Conservation (phyloP, 1,284 basidiomycete genomes). For the Sphagnurus paluster region DNA sequence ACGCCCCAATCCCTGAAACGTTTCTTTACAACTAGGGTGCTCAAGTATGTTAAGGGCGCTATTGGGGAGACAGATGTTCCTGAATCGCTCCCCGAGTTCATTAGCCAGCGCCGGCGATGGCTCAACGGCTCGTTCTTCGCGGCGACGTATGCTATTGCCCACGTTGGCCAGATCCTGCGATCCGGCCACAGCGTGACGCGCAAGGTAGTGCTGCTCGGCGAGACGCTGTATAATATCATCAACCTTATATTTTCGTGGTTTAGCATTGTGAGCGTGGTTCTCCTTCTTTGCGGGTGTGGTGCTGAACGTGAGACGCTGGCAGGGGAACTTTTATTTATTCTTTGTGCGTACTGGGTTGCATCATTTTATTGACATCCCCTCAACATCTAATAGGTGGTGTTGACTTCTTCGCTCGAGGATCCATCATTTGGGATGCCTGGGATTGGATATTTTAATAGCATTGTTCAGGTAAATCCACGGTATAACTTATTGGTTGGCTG, state of each 20-base stretch:
- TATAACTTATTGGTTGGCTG: too few species aligned
- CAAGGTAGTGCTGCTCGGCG: conserved; percentile 75
- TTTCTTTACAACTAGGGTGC: conserved; percentile 57
- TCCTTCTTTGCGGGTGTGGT: background rate
- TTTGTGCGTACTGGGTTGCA: conserved; percentile 63
- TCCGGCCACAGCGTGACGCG: conserved; percentile 84
- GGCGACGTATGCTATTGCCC: conserved; percentile 81
- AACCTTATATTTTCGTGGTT: conserved; percentile 95
- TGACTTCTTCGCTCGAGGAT: conserved; percentile 88
- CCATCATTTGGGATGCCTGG: conserved; percentile 66
- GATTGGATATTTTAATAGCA: conserved; percentile 78
- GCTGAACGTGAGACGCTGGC: background rate
- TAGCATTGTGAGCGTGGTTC: conserved; percentile 61
- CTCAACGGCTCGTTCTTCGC: conserved; percentile 96
- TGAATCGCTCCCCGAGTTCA: conserved; percentile 92
- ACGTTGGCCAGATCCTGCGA: conserved; percentile 81
- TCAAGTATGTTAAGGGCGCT: conserved; percentile 95
- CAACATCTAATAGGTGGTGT: conserved; percentile 58
- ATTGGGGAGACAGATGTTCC: conserved; percentile 98
- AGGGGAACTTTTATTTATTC: conserved; percentile 96
- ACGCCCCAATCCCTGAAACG: background rate
- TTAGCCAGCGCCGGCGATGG: conserved; percentile 90
- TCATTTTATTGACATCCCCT: background rate
- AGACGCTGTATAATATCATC: conserved; percentile 87
- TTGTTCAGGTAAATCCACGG: conserved; percentile 80